These are phyloP conservation scores for Tolypocladium inflatum DNA, from an alignment of 2,329 filamentous ascomycete genomes.

Conservation along the genomic window DNA sequence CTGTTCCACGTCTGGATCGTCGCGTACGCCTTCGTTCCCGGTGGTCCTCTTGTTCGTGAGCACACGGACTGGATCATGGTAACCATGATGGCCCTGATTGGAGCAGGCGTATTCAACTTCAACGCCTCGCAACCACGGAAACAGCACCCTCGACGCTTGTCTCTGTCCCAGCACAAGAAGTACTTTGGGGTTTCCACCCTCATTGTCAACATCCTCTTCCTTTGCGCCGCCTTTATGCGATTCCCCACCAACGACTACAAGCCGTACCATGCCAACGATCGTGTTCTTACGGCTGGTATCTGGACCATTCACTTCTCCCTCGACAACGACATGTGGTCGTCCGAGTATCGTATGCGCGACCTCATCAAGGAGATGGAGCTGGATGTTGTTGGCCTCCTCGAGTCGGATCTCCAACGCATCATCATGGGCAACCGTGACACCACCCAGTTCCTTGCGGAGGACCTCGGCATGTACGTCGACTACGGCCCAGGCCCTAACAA, in stretches of 20 bases:
- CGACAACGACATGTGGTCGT: slow-evolving; percentile 98
- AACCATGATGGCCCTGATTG: slow-evolving; percentile 74
- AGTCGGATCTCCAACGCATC: slow-evolving; percentile 89
- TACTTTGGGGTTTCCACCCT: slow-evolving; percentile 51
- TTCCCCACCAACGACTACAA: slow-evolving; percentile 90
- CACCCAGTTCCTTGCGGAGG: slow-evolving; percentile 89
- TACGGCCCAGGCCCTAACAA: slow-evolving; percentile 97
- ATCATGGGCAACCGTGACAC: slow-evolving; percentile 99
- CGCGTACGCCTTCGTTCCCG: slow-evolving; percentile 94
- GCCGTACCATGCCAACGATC: slow-evolving; percentile 80
- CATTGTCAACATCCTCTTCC: slow-evolving; percentile 70
- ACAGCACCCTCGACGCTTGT: slow-evolving; percentile 17
- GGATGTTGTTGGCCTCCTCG: slow-evolving; percentile 92
- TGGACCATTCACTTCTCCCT: slow-evolving; percentile 98
- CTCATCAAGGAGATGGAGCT: slow-evolving; percentile 88
- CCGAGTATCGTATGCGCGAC: slow-evolving; percentile 87
- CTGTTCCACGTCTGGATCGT: slow-evolving; percentile 99
- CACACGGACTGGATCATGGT: slow-evolving; percentile 95
- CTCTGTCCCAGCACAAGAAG: slow-evolving; percentile 36
- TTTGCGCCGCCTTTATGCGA: slow-evolving; percentile 74
- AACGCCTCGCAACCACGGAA: slow-evolving; percentile 38
- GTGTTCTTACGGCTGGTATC: slow-evolving; percentile 85
- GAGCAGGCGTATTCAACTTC: slow-evolving; percentile 72
- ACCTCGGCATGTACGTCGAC: slow-evolving; percentile 97
- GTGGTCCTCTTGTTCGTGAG: slow-evolving; percentile 84